A percentile compares a stretch with the other conserved stretches of the same genome.
Conservation (phyloP, 2,329 filamentous ascomycete genomes). For the Cladophialophora immunda region DNA sequence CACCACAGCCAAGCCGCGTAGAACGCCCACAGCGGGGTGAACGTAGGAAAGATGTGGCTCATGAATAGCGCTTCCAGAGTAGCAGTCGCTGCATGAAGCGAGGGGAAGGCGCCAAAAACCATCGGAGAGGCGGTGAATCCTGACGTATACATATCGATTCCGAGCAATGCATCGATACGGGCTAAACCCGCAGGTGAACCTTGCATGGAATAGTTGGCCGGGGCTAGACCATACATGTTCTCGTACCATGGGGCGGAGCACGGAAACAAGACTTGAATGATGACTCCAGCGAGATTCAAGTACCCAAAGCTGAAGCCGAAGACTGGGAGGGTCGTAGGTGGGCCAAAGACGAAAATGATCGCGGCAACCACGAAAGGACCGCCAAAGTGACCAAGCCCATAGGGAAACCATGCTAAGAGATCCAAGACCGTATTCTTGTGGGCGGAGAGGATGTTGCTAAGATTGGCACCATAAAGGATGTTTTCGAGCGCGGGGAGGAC, state of each 20-base stretch:
- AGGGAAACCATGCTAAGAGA: slow-evolving; percentile 90
- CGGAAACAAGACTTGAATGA: slow-evolving; percentile 88
- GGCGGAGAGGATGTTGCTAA: slow-evolving; percentile 93
- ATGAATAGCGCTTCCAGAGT: slow-evolving; percentile 92
- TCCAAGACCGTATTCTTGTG: slow-evolving; percentile 86
- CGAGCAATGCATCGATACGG: slow-evolving; percentile 87
- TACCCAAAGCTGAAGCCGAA: slow-evolving; percentile 91
- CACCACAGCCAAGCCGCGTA: slow-evolving; percentile 97
- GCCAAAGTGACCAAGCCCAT: slow-evolving; percentile 89
- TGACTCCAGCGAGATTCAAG: slow-evolving; percentile 87
- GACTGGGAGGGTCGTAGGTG: slow-evolving; percentile 82
- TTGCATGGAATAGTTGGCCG: slow-evolving; percentile 89
- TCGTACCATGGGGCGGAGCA: slow-evolving; percentile 98
- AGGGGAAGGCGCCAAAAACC: slow-evolving; percentile 95
- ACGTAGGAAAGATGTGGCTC: slow-evolving; percentile 86
- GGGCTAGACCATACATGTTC: slow-evolving; percentile 87
- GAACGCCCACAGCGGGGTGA: slow-evolving; percentile 79
- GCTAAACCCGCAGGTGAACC: slow-evolving; percentile 90
- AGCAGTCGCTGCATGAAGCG: slow-evolving; percentile 87
- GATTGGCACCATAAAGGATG: slow-evolving; percentile 92
- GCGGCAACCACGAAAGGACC: slow-evolving; percentile 80
- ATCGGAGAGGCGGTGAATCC: slow-evolving; percentile 89
- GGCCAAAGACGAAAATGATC: slow-evolving; percentile 86
- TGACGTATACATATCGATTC: slow-evolving; percentile 90
- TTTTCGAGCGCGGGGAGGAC: slow-evolving; percentile 94